Base-by-base conservation (phyloP, 805 yeast genomes). In the Wickerhamiella cacticola region DNA sequence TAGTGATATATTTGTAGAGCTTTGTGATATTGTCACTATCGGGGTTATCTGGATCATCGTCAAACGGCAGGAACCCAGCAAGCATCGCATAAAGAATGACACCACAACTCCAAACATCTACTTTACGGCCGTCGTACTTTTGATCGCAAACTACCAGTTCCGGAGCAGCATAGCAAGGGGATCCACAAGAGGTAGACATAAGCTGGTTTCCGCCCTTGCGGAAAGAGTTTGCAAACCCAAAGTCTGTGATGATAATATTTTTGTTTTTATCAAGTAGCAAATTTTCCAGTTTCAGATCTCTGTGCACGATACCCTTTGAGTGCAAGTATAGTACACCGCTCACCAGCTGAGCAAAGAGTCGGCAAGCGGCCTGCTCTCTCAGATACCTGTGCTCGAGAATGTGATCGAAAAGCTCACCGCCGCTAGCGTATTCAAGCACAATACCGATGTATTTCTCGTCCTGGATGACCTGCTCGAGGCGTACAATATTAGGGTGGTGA, bases 151-250 rank as follows among this genome's bases (percentile, higher is more conserved):
- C 80, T 2, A 92, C 98, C 50, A 92, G 68, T 62, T 92, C 98
- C 0, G 98, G 98, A 1, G 98, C 98, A 0, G 98, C 98, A 64
- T 89, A 89, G 63, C 98, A 89, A 1, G 98, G 98, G 2, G 95
- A 85, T 1, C 98, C 98, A 64, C 98, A 89, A 31, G 88, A 78
- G 1, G 97, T 89, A 61, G 79, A 80, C 97, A 89, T 92, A 40
- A 85, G 68, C 62, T 86, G 95, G 49, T 53, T 53, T 13, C 57
- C 51, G 39, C 50, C 54, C 16, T 56, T 54, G 42, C 59, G 53
- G 66, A 80, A 92, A 24, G 89, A 80, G 65, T 92, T 92, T 31
- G 94, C 98, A 65, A 92, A 92, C 0, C 96, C 96, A 63, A 87
- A 87, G 66, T 87, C 96, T 15, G 94, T 80, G 47, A 87, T 85